Base-by-base conservation (phyloP, 805 yeast species). In the Candida bentonensis region DNA sequence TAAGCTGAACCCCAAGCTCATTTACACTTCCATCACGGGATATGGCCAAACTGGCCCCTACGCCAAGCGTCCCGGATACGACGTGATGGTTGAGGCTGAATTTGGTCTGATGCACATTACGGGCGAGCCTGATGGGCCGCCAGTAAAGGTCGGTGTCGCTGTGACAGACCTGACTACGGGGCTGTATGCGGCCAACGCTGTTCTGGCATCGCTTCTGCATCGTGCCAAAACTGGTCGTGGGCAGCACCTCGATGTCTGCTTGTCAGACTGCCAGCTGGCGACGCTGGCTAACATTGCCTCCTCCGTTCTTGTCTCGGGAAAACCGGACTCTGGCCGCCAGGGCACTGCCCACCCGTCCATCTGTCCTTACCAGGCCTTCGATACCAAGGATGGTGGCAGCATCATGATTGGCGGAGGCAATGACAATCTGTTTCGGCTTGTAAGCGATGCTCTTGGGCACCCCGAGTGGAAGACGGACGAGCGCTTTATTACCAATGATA, bases 41-140 rank as follows among this genome's bases (percentile, higher is more conserved):
- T 65, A 65, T 45, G 70, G 70, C 26, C 70, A 65, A 44, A 59
- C 65, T 1, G 69, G 69, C 0, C 69, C 69, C 4, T 62, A 55
- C 49, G 47, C 55, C 4, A 45, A 52, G 23, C 55, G 70, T 13
- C 67, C 70, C 2, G 70, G 70, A 17, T 65, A 66, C 52, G 69
- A 64, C 42, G 68, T 65, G 40, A 65, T 65, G 70, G 69, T 65
- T 3, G 70, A 65, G 49, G 70, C 70, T 4, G 70, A 65, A 49
- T 62, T 64, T 50, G 70, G 70, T 2, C 56, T 65, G 40, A 65
- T 65, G 70, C 69, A 65, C 47, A 66, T 65, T 48, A 65, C 69
- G 0, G 70, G 70, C 15, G 58, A 62, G 42, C 61, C 62, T 4
- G 58, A 61, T 26, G 63, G 69, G 22, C 65, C 61, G 11, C 68